A percentile compares a stretch with the other conserved stretches of the same genome.
These are phyloP conservation scores for Diospyros lotus DNA, from an alignment of 148 eudicot species.

Conservation along the genomic window DNA sequence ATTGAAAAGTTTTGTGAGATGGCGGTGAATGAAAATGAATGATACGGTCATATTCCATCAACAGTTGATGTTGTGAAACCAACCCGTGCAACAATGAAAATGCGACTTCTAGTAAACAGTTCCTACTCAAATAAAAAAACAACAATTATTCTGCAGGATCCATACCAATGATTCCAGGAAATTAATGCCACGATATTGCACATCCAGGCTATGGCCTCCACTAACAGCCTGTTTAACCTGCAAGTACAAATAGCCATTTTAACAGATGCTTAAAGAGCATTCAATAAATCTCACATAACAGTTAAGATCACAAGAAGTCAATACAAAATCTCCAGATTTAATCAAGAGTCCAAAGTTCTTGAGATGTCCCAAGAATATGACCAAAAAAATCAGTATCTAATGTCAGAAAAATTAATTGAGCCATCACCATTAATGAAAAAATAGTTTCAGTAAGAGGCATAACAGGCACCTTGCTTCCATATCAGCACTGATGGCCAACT, in stretches of 20 bases:
- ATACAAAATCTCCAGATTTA: constrained; percentile 4
- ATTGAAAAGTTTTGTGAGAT: no score
- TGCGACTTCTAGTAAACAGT: no score
- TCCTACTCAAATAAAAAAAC: neutral
- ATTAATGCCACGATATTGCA: constrained; percentile 75
- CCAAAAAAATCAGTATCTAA: neutral
- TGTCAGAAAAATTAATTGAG: neutral
- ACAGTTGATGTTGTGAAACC: no score
- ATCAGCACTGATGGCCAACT: neutral
- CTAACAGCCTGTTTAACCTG: constrained; percentile 77
- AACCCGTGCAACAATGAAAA: no score
- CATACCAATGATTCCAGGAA: constrained; percentile 88
- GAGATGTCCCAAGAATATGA: neutral
- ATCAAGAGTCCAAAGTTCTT: neutral
- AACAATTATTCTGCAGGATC: constrained; percentile 1
- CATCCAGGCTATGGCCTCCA: constrained; percentile 65
- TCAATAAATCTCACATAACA: constrained; percentile 2
- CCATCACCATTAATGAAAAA: no score
- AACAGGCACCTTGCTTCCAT: neutral
- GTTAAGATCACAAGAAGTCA: constrained; percentile 4
- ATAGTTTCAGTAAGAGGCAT: neutral
- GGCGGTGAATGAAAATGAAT: no score
- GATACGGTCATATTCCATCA: no score
- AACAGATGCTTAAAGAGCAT: neutral
- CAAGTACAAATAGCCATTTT: constrained; percentile 4